Conservation (phyloP, 2,329 filamentous ascomycete genomes). For the Venturia aucupariae region DNA sequence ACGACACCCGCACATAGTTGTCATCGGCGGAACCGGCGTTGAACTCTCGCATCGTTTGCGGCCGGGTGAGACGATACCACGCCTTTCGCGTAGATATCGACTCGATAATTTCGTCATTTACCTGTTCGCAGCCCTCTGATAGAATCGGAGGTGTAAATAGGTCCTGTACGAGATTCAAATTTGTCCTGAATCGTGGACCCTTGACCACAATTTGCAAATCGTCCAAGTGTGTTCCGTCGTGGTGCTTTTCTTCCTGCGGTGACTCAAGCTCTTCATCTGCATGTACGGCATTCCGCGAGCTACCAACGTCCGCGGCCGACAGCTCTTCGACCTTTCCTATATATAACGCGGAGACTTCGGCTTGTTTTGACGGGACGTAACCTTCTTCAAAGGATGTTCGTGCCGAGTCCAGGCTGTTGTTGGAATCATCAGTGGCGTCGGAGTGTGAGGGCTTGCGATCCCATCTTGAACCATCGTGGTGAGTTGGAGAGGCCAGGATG, state of each 20-base stretch:
- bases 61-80: constrained; percentile 32
- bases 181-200: constrained; percentile 10
- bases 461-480: not conserved
- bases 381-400: not conserved
- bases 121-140: constrained; percentile 17
- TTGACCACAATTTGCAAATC: not conserved
- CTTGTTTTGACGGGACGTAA: not conserved
- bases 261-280: not conserved
- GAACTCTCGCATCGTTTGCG: constrained; percentile 30
- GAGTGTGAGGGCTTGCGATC: not conserved
- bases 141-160: constrained; percentile 21
- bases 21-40: constrained; percentile 27
- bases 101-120: constrained; percentile 24
- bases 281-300: not conserved
- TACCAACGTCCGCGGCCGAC: not conserved
- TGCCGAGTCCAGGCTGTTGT: not conserved
- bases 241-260: not conserved
- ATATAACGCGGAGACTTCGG: not conserved
- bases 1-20: constrained; percentile 30
- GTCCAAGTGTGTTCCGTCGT: not conserved
- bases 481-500: not conserved
- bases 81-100: constrained; percentile 28
- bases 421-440: not conserved
- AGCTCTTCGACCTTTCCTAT: not conserved
- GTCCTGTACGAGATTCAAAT: constrained; percentile 21